These are phyloP conservation scores for Asterophora lycoperdoides DNA, from an alignment of 768 basidiomycete genomes.

Conservation along the genomic window DNA sequence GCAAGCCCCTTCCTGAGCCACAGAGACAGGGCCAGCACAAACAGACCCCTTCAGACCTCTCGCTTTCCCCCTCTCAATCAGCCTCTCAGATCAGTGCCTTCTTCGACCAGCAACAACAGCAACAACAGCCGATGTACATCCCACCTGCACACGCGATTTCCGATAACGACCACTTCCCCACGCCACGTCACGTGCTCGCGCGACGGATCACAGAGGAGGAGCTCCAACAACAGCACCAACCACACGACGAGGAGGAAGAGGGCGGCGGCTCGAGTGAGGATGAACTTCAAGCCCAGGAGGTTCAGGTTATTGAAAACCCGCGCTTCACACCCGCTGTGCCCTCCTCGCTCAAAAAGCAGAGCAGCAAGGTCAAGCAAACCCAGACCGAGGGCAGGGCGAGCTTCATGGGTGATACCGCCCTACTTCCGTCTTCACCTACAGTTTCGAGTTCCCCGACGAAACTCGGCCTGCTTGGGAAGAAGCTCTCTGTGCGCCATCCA, in stretches of 20 bases:
- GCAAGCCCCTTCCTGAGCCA: slow-evolving; percentile 21
- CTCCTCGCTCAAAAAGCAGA: neutral
- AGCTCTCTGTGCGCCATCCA: neutral
- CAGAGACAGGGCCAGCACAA: slow-evolving; percentile 16
- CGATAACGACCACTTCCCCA: slow-evolving; percentile 6
- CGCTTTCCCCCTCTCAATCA: slow-evolving; percentile 63
- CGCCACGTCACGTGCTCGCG: slow-evolving; percentile 21
- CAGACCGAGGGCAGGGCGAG: neutral
- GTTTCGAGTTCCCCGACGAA: slow-evolving; percentile 1
- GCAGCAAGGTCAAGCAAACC: neutral
- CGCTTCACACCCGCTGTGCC: slow-evolving; percentile 31
- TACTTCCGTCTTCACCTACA: neutral
- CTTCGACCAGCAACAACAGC: neutral
- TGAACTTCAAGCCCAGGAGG: slow-evolving; percentile 25
- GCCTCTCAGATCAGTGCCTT: too few species aligned
- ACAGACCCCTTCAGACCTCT: slow-evolving; percentile 52
- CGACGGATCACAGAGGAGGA: slow-evolving; percentile 33
- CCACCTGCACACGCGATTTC: slow-evolving; percentile 53
- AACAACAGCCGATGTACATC: slow-evolving; percentile 27
- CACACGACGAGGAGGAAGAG: slow-evolving; percentile 17
- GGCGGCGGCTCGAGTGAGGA: slow-evolving; percentile 32
- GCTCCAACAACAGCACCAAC: slow-evolving; percentile 10
- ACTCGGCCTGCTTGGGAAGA: neutral
- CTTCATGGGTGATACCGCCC: neutral
- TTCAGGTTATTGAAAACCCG: slow-evolving; percentile 54